Base-by-base conservation (phyloP, 2,329 filamentous ascomycete species). In the Nemania diffusa region DNA sequence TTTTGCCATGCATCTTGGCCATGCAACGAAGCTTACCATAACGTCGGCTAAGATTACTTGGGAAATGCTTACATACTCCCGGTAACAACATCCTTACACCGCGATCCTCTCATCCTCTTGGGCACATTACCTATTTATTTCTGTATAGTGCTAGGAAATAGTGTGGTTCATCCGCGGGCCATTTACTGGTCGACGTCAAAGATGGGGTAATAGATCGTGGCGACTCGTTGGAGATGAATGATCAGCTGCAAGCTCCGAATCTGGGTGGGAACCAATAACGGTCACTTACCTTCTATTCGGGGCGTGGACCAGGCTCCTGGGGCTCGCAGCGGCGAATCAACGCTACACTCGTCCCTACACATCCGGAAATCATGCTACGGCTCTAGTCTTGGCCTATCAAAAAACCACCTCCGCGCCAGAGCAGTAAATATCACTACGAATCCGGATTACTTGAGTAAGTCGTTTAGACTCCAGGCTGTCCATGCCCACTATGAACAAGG, bases 1-100 rank as follows among this genome's bases (percentile, higher is more conserved):
- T 67, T 53, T 62, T 62, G 67, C 67, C 64, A 67, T 68, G 67
- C 57, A 37, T 48, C 68, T 70, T 70, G 68, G 68, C 68, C 5
- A 57, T 68, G 68, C 68, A 46, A 24, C 56, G 58, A 70, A 67
- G 63, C 68, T 68, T 68, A 61, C 50, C 58, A 68, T 29, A 63
- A 68, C 65, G 68, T 68, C 65, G 55, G 50, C 50, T 50, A 34
- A 37, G n/a, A 52, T 60, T 51, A 20, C 20, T 29, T 57, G 29
- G 59, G 56, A 55, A 55, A 57, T 62, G 52, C 9, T 32, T 44
- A 9, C 29, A 22, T 27, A 20, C 20, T 44, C 13, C 52, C 52
- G 9, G 13, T 46, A 55, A 20, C 57, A 24, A 42, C 57, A 15
- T 17, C 20, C 13, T 27, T 37, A 42, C 17, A 34, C 37, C 29